Conservation (phyloP, 805 yeast genomes). For the Candida argentea region DNA sequence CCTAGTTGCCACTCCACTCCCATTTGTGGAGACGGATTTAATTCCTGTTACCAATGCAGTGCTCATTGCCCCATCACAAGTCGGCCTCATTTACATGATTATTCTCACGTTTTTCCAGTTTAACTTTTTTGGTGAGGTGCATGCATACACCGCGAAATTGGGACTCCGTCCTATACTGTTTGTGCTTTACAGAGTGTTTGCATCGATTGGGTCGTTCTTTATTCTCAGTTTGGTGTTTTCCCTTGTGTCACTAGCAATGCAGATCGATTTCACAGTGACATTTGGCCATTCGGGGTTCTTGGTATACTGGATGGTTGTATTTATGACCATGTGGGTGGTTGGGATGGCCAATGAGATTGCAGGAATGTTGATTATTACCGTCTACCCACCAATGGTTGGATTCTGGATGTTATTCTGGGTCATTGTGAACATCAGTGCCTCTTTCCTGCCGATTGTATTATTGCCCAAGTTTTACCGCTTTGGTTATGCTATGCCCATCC, state of each 20-base stretch:
- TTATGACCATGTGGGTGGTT: slow-evolving; percentile 61
- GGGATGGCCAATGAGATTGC: slow-evolving; percentile 67
- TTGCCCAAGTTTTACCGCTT: slow-evolving; percentile 21
- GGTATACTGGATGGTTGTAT: slow-evolving; percentile 63
- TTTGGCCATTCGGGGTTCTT: slow-evolving; percentile 66
- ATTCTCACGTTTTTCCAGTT: slow-evolving; percentile 67
- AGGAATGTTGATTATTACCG: slow-evolving; percentile 39
- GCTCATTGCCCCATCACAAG: slow-evolving; percentile 57
- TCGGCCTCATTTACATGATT: slow-evolving; percentile 64
- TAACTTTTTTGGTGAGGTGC: slow-evolving; percentile 46
- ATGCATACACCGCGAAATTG: slow-evolving; percentile 35
- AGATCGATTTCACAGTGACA: slow-evolving; percentile 44
- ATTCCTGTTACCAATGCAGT: slow-evolving; percentile 43
- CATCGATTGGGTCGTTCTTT: slow-evolving; percentile 45
- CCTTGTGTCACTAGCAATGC: slow-evolving; percentile 58
- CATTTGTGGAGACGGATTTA: slow-evolving; percentile 30
- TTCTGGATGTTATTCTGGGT: slow-evolving; percentile 29
- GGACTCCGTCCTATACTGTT: slow-evolving; percentile 35
- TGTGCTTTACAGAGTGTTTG: slow-evolving; percentile 40
- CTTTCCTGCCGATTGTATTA: slow-evolving; percentile 24
- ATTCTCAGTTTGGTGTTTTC: slow-evolving; percentile 49
- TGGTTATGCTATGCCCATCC: slow-evolving; percentile 29
- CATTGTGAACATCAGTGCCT: slow-evolving; percentile 20
- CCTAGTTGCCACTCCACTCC: slow-evolving; percentile 21
- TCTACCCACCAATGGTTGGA: slow-evolving; percentile 56